Evolutionary conservation across 352 stramenopile species (phyloP).

Genomic region (Phytophthora colocasiae): DNA sequence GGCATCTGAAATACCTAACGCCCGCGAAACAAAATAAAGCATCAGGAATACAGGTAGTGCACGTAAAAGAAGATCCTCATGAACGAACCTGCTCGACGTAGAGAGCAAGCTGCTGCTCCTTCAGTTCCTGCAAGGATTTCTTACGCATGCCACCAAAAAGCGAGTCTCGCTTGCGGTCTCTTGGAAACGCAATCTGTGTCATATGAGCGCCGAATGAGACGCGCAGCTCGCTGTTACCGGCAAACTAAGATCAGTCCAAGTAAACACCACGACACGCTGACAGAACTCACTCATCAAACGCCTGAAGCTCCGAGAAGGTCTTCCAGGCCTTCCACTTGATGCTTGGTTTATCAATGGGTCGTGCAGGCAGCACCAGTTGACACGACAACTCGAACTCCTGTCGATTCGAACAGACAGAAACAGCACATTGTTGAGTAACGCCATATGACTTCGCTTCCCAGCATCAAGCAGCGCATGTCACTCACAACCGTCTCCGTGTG

Average conservation of each 20-base stretch:
- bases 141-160: conserved; percentile 74
- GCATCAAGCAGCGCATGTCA: conserved; percentile 16
- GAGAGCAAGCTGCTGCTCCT: conserved; percentile 73
- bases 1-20: conserved; percentile 61
- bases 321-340: conserved; percentile 87
- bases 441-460: conserved; percentile 9
- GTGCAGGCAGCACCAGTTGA: conserved; percentile 61
- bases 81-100: conserved; percentile 69
- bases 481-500: conserved; percentile 61
- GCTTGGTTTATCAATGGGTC: conserved; percentile 66
- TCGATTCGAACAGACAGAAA: conserved; percentile 12
- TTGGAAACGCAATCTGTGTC: conserved; percentile 65
- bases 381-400: conserved; percentile 82
- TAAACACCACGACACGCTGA: background rate
- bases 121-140: conserved; percentile 71
- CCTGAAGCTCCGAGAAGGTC: conserved; percentile 66
- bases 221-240: conserved; percentile 56
- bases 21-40: too few species aligned
- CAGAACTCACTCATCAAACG: conserved; percentile 70
- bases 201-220: conserved; percentile 58
- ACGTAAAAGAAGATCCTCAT: background rate
- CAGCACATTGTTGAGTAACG: conserved; percentile 17
- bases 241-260: conserved; percentile 2
- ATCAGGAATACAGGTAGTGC: background rate
- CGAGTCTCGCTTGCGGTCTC: conserved; percentile 77